These are phyloP conservation scores for Coemansia sp. DNA, from an alignment of 371 early-diverging fungal species.

Conservation along the genomic window DNA sequence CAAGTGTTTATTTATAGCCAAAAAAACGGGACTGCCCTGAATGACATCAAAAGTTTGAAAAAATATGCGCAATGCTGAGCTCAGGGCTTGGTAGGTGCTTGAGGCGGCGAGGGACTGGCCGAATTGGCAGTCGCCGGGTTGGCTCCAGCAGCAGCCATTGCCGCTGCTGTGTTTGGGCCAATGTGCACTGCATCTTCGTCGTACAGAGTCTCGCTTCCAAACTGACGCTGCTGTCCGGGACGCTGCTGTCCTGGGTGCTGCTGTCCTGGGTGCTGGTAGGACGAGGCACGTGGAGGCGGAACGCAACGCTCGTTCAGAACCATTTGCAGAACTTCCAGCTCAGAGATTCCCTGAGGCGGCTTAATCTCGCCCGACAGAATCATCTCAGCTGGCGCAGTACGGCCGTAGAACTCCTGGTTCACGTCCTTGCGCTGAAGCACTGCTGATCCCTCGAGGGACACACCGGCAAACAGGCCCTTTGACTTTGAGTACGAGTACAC, in stretches of 20 bases:
- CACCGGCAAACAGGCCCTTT: slow-evolving; percentile 92
- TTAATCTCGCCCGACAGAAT: slow-evolving; percentile 69
- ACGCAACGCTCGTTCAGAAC: slow-evolving; percentile 47
- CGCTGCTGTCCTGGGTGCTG: neutral
- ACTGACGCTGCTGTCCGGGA: neutral
- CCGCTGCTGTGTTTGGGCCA: slow-evolving; percentile 1
- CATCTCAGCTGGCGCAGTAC: slow-evolving; percentile 75
- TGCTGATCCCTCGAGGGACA: slow-evolving; percentile 92
- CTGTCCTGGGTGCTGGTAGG: slow-evolving; percentile 3
- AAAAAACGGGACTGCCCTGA: neutral
- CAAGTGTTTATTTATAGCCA: neutral
- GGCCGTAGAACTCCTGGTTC: slow-evolving; percentile 86
- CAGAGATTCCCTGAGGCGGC: slow-evolving; percentile 45
- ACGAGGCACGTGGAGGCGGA: slow-evolving; percentile 13
- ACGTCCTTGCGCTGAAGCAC: slow-evolving; percentile 92
- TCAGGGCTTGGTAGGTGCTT: neutral
- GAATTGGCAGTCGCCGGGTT: neutral
- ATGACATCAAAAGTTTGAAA: neutral
- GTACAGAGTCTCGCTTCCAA: slow-evolving; percentile 35
- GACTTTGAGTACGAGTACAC: slow-evolving; percentile 93
- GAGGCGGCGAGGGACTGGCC: neutral
- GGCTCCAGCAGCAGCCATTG: slow-evolving; percentile 14
- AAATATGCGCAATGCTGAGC: neutral
- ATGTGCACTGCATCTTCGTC: slow-evolving; percentile 26
- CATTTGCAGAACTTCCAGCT: slow-evolving; percentile 43